A percentile compares a stretch with the other conserved stretches of the same genome.
These are phyloP conservation scores for Fusarium domesticum DNA, from an alignment of 2,329 filamentous ascomycete genomes.

Conservation along the genomic window DNA sequence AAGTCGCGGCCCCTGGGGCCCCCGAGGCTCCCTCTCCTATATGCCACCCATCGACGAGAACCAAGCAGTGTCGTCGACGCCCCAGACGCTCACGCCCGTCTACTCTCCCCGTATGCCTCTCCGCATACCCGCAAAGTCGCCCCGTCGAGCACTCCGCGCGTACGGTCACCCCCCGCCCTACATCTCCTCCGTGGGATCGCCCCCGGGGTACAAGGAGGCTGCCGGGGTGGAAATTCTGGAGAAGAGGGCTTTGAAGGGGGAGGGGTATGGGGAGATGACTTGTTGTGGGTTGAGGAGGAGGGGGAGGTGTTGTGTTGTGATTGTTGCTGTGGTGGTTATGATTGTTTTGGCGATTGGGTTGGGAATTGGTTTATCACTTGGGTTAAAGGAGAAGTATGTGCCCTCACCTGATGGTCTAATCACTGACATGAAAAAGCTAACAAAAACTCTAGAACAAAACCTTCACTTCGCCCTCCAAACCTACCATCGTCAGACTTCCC, in stretches of 20 bases:
- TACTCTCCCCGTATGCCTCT: slow-evolving; percentile 26
- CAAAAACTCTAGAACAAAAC: slow-evolving; percentile 2
- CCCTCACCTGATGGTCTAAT: background rate
- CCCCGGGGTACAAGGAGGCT: slow-evolving; percentile 23
- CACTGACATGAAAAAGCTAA: background rate
- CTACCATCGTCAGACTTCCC: slow-evolving; percentile 46
- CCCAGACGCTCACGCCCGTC: slow-evolving; percentile 8
- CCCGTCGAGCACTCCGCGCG: slow-evolving; percentile 10
- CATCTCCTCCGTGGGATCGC: slow-evolving; percentile 9
- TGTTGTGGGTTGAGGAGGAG: slow-evolving; percentile 9
- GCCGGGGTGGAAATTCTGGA: slow-evolving; percentile 14
- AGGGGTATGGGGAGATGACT: slow-evolving; percentile 9
- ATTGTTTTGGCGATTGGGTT: slow-evolving; percentile 36
- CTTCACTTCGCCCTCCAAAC: slow-evolving; percentile 2
- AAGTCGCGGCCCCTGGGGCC: slow-evolving; percentile 13
- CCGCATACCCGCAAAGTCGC: slow-evolving; percentile 31
- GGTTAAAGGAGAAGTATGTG: slow-evolving; percentile 37
- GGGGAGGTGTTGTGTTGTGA: slow-evolving; percentile 35
- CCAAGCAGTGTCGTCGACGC: slow-evolving; percentile 21
- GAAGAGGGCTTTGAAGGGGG: slow-evolving; percentile 10
- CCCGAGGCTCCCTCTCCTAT: slow-evolving; percentile 28
- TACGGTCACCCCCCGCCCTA: slow-evolving; percentile 20
- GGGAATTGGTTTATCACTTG: slow-evolving; percentile 40
- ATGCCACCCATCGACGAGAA: slow-evolving; percentile 41
- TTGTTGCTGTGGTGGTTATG: slow-evolving; percentile 29